Conservation (phyloP, 495 filamentous ascomycete genomes). For the Corynascus novoguineensis region DNA sequence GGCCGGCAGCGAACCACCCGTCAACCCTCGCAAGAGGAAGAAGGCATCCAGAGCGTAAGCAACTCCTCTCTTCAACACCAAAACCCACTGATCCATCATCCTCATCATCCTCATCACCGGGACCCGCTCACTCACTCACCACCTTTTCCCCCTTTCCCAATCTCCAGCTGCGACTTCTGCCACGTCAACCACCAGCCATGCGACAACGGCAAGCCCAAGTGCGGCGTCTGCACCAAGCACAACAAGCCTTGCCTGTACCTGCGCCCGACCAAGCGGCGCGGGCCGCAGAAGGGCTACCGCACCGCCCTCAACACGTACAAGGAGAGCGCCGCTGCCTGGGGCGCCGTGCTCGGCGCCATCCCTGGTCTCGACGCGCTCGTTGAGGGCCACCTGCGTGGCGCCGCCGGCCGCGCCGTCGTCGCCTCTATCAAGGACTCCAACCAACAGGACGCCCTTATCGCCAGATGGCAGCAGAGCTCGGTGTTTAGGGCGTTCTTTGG, state of each 20-base stretch:
- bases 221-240: slow-evolving; percentile 33
- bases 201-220: slow-evolving; percentile 37
- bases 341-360: slow-evolving; percentile 32
- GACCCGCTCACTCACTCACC: slow-evolving; percentile 1
- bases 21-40: slow-evolving; percentile 36
- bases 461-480: slow-evolving; percentile 30
- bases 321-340: slow-evolving; percentile 37
- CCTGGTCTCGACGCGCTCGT: slow-evolving; percentile 35
- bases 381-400: slow-evolving; percentile 30
- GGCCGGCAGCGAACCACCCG: slow-evolving; percentile 27
- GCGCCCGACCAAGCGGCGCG: slow-evolving; percentile 35
- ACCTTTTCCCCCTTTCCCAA: no score
- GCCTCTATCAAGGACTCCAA: slow-evolving; percentile 32
- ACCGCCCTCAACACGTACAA: slow-evolving; percentile 38
- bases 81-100: background rate
- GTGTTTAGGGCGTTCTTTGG: slow-evolving; percentile 36
- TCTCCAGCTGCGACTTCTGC: slow-evolving; percentile 38
- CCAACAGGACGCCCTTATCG: slow-evolving; percentile 32
- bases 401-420: slow-evolving; percentile 23
- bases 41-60: slow-evolving; percentile 37
- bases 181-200: slow-evolving; percentile 38
- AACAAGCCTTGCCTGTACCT: slow-evolving; percentile 36
- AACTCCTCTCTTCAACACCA: background rate
- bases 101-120: background rate
- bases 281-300: slow-evolving; percentile 35